Base-by-base conservation (phyloP, 1,284 basidiomycete genomes). In the Ustilago curta region DNA sequence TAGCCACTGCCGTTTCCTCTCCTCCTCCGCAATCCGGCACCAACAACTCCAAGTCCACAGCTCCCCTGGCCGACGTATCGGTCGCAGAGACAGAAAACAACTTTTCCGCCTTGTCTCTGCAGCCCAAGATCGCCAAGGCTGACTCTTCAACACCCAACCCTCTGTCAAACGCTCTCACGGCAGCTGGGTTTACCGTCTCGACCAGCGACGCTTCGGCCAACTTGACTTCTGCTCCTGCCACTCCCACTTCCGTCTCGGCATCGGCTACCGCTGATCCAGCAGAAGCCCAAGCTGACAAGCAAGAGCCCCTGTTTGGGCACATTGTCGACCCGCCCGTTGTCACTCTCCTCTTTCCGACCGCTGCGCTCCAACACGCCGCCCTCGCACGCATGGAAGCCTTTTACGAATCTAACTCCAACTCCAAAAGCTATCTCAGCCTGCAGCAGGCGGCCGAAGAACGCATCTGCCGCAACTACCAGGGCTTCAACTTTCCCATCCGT, bases 381-480 rank as follows among this genome's bases (percentile, higher is more conserved):
- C 71, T 83, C 6, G 71, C 81, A 2, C 76, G 82, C 16, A 66
- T 83, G 45, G 82, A 83, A 61, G 70, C 78, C 0, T 83, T 81
- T 47, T 83, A 83, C 62, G 82, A 83, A 53, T 77, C 78, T 32
- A 58, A 73, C 18, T 49, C 57, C 1, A 55, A 59, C 50, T 53
- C 58, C 2, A 65, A 65, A 21, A 29, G 44, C 27, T 83, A 82
- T 32, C 47, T 83, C 21, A 60, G 59, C 11, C 53, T 74, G 23
- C 66, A 77, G 19, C 54, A 77, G 35, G 81, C 78, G 2, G 56
- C 56, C 8, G 58, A 66, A 44, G 70, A 60, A 49, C 65, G 76
- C 31, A 55, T 79, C 44, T 83, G 81, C 55, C 65, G 62, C 44
- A 80, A 80, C 49, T 83, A 83, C 49, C 74, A 83, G 42, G 82